These are phyloP conservation scores for Pyrus communis DNA, from an alignment of 306 rosid species.

Conservation along the genomic window DNA sequence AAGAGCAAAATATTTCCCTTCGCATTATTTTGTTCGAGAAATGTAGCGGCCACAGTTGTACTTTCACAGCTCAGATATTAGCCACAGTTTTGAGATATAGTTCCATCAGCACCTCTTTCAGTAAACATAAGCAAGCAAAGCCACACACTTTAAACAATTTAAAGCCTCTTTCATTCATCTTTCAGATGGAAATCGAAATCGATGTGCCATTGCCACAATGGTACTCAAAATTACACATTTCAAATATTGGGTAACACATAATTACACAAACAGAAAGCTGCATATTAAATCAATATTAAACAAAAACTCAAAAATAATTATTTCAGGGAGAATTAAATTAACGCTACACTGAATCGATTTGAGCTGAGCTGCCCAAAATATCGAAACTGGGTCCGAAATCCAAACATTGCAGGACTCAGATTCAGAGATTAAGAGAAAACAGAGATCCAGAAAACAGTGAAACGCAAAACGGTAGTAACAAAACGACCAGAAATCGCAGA, in stretches of 20 bases:
- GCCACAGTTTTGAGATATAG: background rate
- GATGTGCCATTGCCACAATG: background rate
- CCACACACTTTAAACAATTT: background rate
- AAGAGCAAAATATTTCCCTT: background rate
- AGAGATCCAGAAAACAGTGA: conserved; percentile 1
- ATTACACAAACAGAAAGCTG: background rate
- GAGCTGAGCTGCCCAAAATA: background rate
- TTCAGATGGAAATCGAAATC: background rate
- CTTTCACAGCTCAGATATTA: background rate
- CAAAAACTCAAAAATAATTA: background rate
- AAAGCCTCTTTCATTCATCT: background rate
- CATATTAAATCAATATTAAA: background rate
- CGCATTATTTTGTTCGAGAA: background rate
- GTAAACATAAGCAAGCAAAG: background rate
- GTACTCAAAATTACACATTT: background rate
- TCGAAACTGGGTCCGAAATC: background rate
- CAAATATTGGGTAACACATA: background rate
- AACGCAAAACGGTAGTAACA: background rate
- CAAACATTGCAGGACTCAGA: background rate
- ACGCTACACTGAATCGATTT: background rate
- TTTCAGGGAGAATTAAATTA: background rate
- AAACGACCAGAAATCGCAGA: background rate
- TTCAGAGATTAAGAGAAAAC: background rate
- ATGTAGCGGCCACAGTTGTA: background rate
- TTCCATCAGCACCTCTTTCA: conserved; percentile 6